These are phyloP conservation scores for Cyclotella kingstonii DNA, from an alignment of 108 stramenopile genomes.

Conservation along the genomic window DNA sequence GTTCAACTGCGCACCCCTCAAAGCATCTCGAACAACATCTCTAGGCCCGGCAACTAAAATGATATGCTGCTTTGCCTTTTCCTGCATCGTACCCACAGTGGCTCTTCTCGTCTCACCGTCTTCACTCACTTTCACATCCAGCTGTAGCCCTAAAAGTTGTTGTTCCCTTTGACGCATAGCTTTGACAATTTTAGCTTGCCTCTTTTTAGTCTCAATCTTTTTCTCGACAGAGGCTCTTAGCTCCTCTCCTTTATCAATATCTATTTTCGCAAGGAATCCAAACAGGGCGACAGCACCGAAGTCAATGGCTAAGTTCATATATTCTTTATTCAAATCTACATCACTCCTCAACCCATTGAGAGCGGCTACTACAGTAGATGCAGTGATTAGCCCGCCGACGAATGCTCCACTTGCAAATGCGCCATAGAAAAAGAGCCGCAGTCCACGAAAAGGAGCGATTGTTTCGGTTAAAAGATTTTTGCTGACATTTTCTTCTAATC, in stretches of 20 bases:
- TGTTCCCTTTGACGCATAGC: slow-evolving; percentile 62
- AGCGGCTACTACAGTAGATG: slow-evolving; percentile 55
- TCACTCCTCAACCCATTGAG: slow-evolving; percentile 57
- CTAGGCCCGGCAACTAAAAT: slow-evolving; percentile 80
- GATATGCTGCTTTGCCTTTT: slow-evolving; percentile 72
- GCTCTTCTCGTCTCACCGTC: slow-evolving; percentile 57
- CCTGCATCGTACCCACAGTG: slow-evolving; percentile 55
- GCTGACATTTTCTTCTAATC: slow-evolving; percentile 31
- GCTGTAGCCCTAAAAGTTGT: slow-evolving; percentile 33
- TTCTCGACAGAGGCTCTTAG: slow-evolving; percentile 58
- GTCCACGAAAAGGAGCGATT: slow-evolving; percentile 81
- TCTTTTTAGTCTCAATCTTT: slow-evolving; percentile 61
- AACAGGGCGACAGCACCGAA: slow-evolving; percentile 77
- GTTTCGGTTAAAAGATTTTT: slow-evolving; percentile 69
- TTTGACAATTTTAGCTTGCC: slow-evolving; percentile 41
- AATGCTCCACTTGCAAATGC: slow-evolving; percentile 69
- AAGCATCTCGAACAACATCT: slow-evolving; percentile 69
- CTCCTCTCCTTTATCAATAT: slow-evolving; percentile 63
- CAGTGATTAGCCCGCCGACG: slow-evolving; percentile 71
- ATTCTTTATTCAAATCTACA: slow-evolving; percentile 71
- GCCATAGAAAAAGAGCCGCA: slow-evolving; percentile 72
- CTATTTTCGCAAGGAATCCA: slow-evolving; percentile 58
- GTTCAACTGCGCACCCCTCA: slow-evolving; percentile 74
- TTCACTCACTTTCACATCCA: slow-evolving; percentile 61
- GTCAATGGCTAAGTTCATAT: slow-evolving; percentile 80